Conservation (phyloP, 169 alveolate genomes). For the Plasmodium gallinaceum region DNA sequence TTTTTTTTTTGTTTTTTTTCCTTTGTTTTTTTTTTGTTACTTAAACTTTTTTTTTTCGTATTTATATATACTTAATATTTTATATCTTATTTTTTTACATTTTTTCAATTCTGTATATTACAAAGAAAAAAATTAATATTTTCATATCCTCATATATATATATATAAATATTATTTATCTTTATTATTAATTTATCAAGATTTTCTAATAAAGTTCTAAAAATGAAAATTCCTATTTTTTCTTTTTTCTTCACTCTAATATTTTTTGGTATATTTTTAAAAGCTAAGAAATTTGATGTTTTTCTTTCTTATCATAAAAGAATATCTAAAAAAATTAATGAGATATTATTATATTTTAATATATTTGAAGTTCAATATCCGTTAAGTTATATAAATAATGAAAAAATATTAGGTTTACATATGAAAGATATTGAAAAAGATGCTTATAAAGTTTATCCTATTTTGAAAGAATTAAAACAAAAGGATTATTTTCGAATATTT, state of each 20-base stretch:
- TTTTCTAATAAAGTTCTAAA: not conserved
- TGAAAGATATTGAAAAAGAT: conserved; percentile 52
- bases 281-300: not conserved
- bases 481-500: conserved; percentile 59
- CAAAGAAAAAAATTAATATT: not conserved
- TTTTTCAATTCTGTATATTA: not conserved
- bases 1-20: too few relatives aligned
- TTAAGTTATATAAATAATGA: conserved; percentile 19
- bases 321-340: conserved; percentile 11
- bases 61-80: not conserved
- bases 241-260: conserved; percentile 2
- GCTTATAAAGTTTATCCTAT: conserved; percentile 25
- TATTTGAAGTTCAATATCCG: conserved; percentile 38
- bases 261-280: conserved; percentile 10
- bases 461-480: conserved; percentile 43
- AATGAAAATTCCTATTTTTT: conserved; percentile 23
- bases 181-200: not conserved
- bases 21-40: not conserved
- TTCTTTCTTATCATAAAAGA: not conserved
- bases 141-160: not conserved
- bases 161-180: not conserved
- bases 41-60: not conserved
- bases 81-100: not conserved
- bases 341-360: conserved; percentile 37
- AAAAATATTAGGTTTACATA: conserved; percentile 28